These are phyloP conservation scores for Colletotrichum phormii DNA, from an alignment of 2,329 filamentous ascomycete genomes.

Conservation along the genomic window DNA sequence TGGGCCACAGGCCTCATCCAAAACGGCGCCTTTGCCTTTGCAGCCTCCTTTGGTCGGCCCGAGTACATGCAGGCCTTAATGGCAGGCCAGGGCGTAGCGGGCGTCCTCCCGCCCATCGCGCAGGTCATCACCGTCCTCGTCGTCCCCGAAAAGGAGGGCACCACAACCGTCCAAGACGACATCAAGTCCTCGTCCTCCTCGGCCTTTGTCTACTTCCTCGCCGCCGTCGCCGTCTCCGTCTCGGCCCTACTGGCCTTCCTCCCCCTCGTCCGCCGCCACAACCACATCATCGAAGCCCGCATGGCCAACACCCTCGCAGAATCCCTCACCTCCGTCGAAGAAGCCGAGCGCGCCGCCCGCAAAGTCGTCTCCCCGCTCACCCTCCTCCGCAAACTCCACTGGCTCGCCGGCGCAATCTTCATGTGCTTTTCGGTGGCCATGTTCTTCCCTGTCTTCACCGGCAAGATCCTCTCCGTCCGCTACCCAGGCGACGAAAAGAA, in stretches of 20 bases:
- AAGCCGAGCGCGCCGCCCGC: conserved; percentile 62
- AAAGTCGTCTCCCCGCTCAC: conserved; percentile 67
- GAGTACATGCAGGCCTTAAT: conserved; percentile 98
- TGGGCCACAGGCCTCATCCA: conserved; percentile 87
- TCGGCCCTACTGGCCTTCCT: conserved; percentile 79
- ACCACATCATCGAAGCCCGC: conserved; percentile 62
- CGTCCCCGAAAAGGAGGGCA: conserved; percentile 55
- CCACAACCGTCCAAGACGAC: conserved; percentile 35
- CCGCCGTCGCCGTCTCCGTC: conserved; percentile 81
- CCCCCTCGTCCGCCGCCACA: conserved; percentile 74
- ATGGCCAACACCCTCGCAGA: conserved; percentile 61
- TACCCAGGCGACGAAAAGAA: conserved; percentile 40
- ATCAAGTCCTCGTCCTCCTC: conserved; percentile 66
- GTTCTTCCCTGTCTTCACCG: conserved; percentile 94
- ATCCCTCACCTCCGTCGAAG: conserved; percentile 62
- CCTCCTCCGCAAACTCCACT: conserved; percentile 83
- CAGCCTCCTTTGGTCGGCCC: conserved; percentile 82
- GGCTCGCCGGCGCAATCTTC: conserved; percentile 81
- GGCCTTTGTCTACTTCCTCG: conserved; percentile 91
- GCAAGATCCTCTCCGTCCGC: conserved; percentile 65
- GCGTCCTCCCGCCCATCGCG: conserved; percentile 87
- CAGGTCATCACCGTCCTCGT: conserved; percentile 87
- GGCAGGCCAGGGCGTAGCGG: conserved; percentile 92
- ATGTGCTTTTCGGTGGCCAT: conserved; percentile 87
- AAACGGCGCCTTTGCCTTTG: conserved; percentile 94